Percentiles rank a stretch among this genome's conserved stretches.
These are phyloP conservation scores for Dalbergia cochinchinensis DNA, from an alignment of 306 rosid genomes.

Conservation along the genomic window DNA sequence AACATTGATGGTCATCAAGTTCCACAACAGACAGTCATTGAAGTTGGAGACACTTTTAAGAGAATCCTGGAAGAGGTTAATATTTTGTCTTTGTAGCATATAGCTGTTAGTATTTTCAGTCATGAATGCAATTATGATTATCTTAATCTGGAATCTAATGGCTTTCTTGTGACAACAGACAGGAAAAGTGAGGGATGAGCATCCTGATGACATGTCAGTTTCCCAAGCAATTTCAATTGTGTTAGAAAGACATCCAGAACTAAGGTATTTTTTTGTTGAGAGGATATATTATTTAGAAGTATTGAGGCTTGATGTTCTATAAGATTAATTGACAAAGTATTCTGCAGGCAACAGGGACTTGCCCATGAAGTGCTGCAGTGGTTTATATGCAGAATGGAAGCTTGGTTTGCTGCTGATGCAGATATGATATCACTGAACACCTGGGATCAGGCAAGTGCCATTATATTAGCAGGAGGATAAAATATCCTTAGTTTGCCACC, in stretches of 20 bases:
- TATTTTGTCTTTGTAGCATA: slow-evolving; percentile 29
- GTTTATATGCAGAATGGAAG: slow-evolving; percentile 87
- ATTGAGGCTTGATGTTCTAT: slow-evolving; percentile 30
- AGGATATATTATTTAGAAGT: not conserved
- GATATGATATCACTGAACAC: slow-evolving; percentile 77
- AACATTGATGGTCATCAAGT: slow-evolving; percentile 73
- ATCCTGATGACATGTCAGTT: slow-evolving; percentile 71
- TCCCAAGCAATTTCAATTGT: slow-evolving; percentile 70
- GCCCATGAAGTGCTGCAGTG: slow-evolving; percentile 78
- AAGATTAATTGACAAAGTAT: slow-evolving; percentile 21
- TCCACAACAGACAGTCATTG: slow-evolving; percentile 71
- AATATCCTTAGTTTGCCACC: slow-evolving; percentile 15
- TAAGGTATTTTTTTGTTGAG: slow-evolving; percentile 54
- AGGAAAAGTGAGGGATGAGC: slow-evolving; percentile 74
- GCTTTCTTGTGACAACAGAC: slow-evolving; percentile 55
- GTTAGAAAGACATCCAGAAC: slow-evolving; percentile 66
- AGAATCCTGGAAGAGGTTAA: slow-evolving; percentile 71
- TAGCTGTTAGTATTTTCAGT: slow-evolving; percentile 16
- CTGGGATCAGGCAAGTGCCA: slow-evolving; percentile 85
- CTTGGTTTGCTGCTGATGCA: slow-evolving; percentile 90
- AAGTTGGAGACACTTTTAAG: slow-evolving; percentile 78
- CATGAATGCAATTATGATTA: not conserved
- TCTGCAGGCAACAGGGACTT: slow-evolving; percentile 73
- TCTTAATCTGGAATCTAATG: slow-evolving; percentile 37
- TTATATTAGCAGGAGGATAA: slow-evolving; percentile 39